Evolutionary conservation across 208 protist species (phyloP), one percentile per base, ranked within the genome.

Genomic region (Wallacemonas rigidus): DNA sequence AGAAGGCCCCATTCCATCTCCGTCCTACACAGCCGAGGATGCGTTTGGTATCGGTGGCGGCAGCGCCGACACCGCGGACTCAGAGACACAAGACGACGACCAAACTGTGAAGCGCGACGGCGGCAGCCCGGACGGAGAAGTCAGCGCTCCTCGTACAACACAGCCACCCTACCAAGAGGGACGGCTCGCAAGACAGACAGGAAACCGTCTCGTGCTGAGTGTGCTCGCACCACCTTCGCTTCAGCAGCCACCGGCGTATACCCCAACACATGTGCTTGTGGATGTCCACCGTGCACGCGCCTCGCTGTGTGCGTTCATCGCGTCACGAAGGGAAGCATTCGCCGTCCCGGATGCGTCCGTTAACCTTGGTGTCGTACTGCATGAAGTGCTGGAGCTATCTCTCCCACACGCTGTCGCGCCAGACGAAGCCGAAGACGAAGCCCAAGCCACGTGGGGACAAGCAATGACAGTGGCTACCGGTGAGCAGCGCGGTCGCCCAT

Each of bases 191-290:
- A 26, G 26, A 26, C 26, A 26, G 26, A 26, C 26, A 26, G 26
- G 26, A 26, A 26, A 26, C 26, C 26, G 26, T 26, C 26, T 26
- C 26, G 26, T 26, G 14, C 47, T 51, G 14, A 7, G 51, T 56
- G 51, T 56, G 51, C 51, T 56, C 15, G 56, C 63, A 17, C 7
- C 36, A 3, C 3, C 54, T 15, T 67, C 72, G 17, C 76, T 83
- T 11, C 79, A 90, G 77, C 64, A 55, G 9, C 73, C 74, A 14
- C 80, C 85, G 15, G 78, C 81, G 35, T 92, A 94, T 51, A 45
- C 61, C 0, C 80, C 80, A 5, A 90, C 82, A 8, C 70, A 90
- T 68, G 50, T 94, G 26, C 51, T 91, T 36, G 48, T 91, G 11
- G 73, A 90, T 48, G 63, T 74, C 11, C 80, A 82, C 38, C 36